Evolutionary conservation across 495 filamentous ascomycete genomes (phyloP).

Genomic region (Neurospora africana): DNA sequence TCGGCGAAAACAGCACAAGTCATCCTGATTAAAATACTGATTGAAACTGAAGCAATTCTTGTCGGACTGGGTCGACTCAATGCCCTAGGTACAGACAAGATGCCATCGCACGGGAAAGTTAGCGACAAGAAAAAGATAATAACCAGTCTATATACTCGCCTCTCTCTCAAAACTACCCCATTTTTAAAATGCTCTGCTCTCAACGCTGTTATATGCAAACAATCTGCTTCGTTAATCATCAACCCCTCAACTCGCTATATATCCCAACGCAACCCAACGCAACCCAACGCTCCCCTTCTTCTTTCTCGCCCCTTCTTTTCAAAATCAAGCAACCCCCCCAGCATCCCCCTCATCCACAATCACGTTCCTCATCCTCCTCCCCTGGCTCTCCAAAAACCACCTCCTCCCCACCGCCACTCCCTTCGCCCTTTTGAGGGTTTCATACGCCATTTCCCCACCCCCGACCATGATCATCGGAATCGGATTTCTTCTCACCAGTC

Average conservation of each 20-base stretch:
- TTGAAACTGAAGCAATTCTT: no score
- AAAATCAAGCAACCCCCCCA: background rate
- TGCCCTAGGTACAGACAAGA: background rate
- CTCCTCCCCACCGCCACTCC: slow-evolving; percentile 63
- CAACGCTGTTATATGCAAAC: background rate
- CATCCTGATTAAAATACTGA: no score
- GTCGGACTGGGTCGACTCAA: background rate
- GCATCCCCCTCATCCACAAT: slow-evolving; percentile 45
- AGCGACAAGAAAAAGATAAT: background rate
- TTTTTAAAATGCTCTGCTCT: background rate
- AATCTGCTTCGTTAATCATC: background rate
- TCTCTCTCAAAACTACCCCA: background rate
- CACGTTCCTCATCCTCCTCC: slow-evolving; percentile 67
- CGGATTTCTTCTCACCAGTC: slow-evolving; percentile 59
- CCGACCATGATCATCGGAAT: slow-evolving; percentile 80
- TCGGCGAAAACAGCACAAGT: no score
- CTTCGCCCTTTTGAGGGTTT: slow-evolving; percentile 47
- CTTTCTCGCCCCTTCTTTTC: background rate
- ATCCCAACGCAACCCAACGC: background rate
- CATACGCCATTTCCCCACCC: slow-evolving; percentile 59
- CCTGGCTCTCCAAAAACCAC: slow-evolving; percentile 74
- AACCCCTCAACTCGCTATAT: background rate
- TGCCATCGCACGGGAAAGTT: background rate
- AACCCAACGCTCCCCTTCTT: background rate
- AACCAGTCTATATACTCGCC: background rate